Evolutionary conservation across 352 stramenopile species (phyloP), one percentile per base, ranked within the genome.

Genomic region (Thalassiosira ordinaria): DNA sequence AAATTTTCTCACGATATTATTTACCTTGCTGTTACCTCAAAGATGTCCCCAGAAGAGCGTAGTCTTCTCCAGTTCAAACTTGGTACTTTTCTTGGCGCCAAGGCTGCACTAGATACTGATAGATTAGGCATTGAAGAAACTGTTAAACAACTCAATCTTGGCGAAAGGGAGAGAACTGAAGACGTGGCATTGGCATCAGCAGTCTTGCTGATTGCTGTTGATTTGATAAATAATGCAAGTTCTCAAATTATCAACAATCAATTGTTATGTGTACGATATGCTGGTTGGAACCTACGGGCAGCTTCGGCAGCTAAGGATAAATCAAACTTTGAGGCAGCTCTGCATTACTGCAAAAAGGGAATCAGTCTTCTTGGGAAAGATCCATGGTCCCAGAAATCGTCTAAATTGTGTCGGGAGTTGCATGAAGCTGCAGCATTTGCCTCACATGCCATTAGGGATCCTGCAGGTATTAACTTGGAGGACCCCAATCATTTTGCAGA

Each of bases 1-100:
- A 57, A 44, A 26, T 75, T 75, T 33, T 35, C 53, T 29, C 66
- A 75, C 26, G 66, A 75, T 67, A 51, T 51, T 6, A 78, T 78
- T 31, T 57, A 66, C 14, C 46, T 72, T 37, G 24, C 22, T 31
- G 59, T 71, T 13, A 72, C 71, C 27, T 18, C 56, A 27, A 59
- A 14, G 1, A 56, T 78, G 2, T 14, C 44, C 4, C 1, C 3
- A 8, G 26, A 59, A 22, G 11, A 71, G 27, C 26, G 44, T 18
- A 13, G 29, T 14, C 9, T 29, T 0, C 18, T 70, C 14, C 68
- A 78, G 16, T 35, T 70, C 14, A 41, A 70, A n/a, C 49, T 78
- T 55, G 57, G 57, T 5, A 8, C 24, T 1, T 61, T 47, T 35
- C 56, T 76, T 31, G 67, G 39, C 13, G 20, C 47, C 9, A 69